Conservation (phyloP, 2,329 filamentous ascomycete species). For the Xylaria sp. region DNA sequence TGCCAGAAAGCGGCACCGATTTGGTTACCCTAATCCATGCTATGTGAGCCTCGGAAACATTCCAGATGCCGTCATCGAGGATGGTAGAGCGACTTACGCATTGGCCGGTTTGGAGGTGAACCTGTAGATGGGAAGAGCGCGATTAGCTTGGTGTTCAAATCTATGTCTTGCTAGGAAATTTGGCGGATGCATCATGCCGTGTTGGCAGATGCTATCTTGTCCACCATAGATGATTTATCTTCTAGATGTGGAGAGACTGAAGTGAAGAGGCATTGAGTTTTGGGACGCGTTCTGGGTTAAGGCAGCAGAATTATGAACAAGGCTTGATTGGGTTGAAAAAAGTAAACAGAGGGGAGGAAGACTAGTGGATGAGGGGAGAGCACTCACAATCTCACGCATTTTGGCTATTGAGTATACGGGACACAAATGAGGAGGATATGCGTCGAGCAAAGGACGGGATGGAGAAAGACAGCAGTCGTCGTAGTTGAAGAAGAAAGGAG, state of each 20-base stretch:
- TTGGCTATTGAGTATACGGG: conserved; percentile 57
- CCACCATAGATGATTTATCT: neutral
- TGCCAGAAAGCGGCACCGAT: conserved; percentile 99
- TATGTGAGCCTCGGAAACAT: conserved; percentile 48
- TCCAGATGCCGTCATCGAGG: conserved; percentile 39
- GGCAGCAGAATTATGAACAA: conserved; percentile 26
- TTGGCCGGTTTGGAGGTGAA: conserved; percentile 99
- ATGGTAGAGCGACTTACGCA: conserved; percentile 75
- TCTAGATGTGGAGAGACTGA: conserved; percentile 44
- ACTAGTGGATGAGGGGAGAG: conserved; percentile 24
- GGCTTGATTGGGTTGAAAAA: conserved; percentile 35
- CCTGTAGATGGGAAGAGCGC: conserved; percentile 64
- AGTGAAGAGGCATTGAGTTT: neutral
- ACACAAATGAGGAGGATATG: conserved; percentile 42
- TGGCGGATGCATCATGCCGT: neutral
- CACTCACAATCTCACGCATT: conserved; percentile 80
- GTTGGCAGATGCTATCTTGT: neutral
- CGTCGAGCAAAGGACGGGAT: conserved; percentile 41
- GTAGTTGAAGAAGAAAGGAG: conserved; percentile 40
- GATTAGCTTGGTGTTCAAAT: conserved; percentile 26
- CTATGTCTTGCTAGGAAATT: neutral
- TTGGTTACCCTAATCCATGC: conserved; percentile 88
- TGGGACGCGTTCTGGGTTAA: conserved; percentile 50
- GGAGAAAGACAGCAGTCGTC: conserved; percentile 35
- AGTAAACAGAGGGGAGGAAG: conserved; percentile 42